Evolutionary conservation across 2,329 filamentous ascomycete species (phyloP), one percentile per base, ranked within the genome.

Genomic region (Nemania sp.): DNA sequence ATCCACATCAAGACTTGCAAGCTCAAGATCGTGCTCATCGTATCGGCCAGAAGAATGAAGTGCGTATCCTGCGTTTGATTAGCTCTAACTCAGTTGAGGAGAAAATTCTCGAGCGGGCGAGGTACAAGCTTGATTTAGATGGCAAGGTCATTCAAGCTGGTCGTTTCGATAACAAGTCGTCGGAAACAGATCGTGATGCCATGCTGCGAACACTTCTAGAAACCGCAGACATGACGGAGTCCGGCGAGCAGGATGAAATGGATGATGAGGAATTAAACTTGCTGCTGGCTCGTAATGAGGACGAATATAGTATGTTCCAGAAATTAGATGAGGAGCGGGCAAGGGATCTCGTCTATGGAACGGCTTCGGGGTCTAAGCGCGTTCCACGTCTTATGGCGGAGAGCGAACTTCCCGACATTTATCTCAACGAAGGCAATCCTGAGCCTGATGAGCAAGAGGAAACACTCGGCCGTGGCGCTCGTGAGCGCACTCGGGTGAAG

Each of bases 41-140:
- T 92, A 99, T 99, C 73, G 96, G 96, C 70, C 96, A 99, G 81
- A 99, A 99, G 90, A 99, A 99, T 76, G 96, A 99, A 81, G 96
- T 99, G 64, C 92, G 96, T 75, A 99, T 99, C 79, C 83, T 99
- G 68, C 91, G 96, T 80, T 86, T 99, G 52, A 98, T 99, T 80
- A 98, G 92, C 72, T 97, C 94, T 10, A 97, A 97, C 76, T 98
- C 96, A 0, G 94, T 99, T 2, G 96, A 99, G 81, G 96, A 99
- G 82, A 98, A 98, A 85, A 99, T 99, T 78, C 85, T 99, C 60
- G 96, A 98, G 80, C 92, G 95, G 79, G 96, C 96, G 2, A 92
- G 97, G 73, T 99, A 92, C 88, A 99, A 99, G 87, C 88, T 99
- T 72, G 95, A 98, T 80, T 98, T 99, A 92, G 96, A 99, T 78